Conservation (phyloP, 805 yeast genomes). For the Isabelozyma pseudorhagii region DNA sequence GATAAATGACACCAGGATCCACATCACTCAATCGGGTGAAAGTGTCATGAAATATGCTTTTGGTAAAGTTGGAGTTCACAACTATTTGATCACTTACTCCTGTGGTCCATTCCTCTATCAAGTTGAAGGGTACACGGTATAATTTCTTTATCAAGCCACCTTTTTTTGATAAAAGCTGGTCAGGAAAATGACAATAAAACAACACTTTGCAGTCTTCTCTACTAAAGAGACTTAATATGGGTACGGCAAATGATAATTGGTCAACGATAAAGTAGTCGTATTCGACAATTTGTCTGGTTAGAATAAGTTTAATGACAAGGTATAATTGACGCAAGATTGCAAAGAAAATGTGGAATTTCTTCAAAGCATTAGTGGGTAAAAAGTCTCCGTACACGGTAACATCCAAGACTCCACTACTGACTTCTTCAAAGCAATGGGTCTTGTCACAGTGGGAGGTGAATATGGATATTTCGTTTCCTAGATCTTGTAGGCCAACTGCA, state of each 20-base stretch:
- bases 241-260: conserved; percentile 82
- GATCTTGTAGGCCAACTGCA: conserved; percentile 77
- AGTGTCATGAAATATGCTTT: conserved; percentile 59
- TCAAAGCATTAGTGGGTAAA: conserved; percentile 66
- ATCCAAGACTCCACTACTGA: conserved; percentile 51
- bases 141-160: conserved; percentile 51
- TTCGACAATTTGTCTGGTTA: conserved; percentile 42
- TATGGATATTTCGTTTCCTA: conserved; percentile 60
- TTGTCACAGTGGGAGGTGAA: conserved; percentile 90
- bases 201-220: conserved; percentile 48
- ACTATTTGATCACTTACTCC: conserved; percentile 72
- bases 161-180: conserved; percentile 68
- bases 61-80: conserved; percentile 87
- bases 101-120: conserved; percentile 79
- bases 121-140: conserved; percentile 81
- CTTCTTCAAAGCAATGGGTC: conserved; percentile 89
- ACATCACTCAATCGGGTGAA: conserved; percentile 41
- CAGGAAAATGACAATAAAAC: conserved; percentile 97
- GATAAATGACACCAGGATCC: conserved; percentile 62
- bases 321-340: conserved; percentile 82
- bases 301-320: conserved; percentile 46
- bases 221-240: conserved; percentile 54
- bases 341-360: conserved; percentile 73
- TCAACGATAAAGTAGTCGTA: conserved; percentile 82
- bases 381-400: conserved; percentile 81